Base-by-base conservation (phyloP, 2,329 filamentous ascomycete species). In the Fonsecaea monophora region DNA sequence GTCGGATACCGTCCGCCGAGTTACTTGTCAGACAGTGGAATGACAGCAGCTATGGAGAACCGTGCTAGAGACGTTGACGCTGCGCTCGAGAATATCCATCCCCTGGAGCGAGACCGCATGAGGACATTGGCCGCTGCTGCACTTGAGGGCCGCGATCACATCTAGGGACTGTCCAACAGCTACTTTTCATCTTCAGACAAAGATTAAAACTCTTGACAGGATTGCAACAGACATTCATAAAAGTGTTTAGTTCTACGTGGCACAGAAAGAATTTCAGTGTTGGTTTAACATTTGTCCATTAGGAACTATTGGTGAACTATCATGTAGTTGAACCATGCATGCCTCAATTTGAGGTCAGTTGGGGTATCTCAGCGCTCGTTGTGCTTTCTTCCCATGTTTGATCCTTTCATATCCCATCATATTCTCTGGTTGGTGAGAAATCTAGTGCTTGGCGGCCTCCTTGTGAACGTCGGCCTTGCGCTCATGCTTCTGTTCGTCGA, bases 11-110 rank as follows among this genome's bases (percentile, higher is more conserved):
- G 91, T 0, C 92, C 92, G 4, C 92, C 92, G 1, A 92, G 89
- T 4, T 95, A 95, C 75, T 82, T 85, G 3, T 92, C 89, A 0
- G 90, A 94, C 9, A 89, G 93, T 72, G 91, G 91, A 0, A 85
- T 92, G 4, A 84, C 85, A 34, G 93, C 93, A 74, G 86, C 92
- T 13, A 82, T 92, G 4, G 87, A 92, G 71, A 89, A 88, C 0
- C 84, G 84, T 64, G 87, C 87, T 53, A 79, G 87, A 64, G 88
- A 86, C 7, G 85, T 78, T n/a, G 76, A 76, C 1, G 78, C 82
- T 32, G 78, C 81, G 8, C 78, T 81, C 42, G 74, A 84, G 30
- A 80, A 81, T 21, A 75, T 77, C 38, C 85, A 87, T 70, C 83
- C 85, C 2, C 81, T 84, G 1, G 85, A 86, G 69, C 61, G 72